Percentiles rank a stretch among this genome's conserved stretches.
phyloP scores from a whole-genome alignment of 495 filamentous ascomycete species.

The Tuber indicum region DNA sequence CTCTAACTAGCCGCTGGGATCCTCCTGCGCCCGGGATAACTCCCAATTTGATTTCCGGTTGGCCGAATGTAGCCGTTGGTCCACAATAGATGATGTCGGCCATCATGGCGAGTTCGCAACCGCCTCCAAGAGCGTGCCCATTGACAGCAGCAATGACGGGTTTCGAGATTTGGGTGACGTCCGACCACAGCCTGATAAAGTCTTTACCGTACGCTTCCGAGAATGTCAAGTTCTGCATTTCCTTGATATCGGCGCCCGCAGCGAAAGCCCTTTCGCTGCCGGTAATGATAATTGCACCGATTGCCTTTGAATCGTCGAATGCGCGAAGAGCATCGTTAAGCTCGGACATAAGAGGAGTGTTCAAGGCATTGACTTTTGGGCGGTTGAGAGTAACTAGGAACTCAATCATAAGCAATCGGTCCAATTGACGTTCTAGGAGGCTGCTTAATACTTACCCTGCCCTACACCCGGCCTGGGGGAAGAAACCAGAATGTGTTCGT shows the following conservation, averaged over 20 bases:
- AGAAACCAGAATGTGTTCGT: slow-evolving; percentile 75
- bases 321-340: slow-evolving; percentile 72
- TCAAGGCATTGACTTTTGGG: slow-evolving; percentile 90
- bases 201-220: slow-evolving; percentile 71
- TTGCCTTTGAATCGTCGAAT: slow-evolving; percentile 54
- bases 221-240: slow-evolving; percentile 91
- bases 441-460: slow-evolving; percentile 57
- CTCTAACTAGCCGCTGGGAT: slow-evolving; percentile 76
- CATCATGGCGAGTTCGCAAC: slow-evolving; percentile 98
- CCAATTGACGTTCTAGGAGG: background rate
- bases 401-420: slow-evolving; percentile 18
- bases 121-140: slow-evolving; percentile 87
- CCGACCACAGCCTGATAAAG: slow-evolving; percentile 93
- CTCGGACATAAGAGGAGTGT: slow-evolving; percentile 76
- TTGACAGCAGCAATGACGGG: slow-evolving; percentile 91
- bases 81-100: slow-evolving; percentile 90
- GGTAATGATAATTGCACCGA: slow-evolving; percentile 76
- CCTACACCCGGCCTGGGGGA: slow-evolving; percentile 81
- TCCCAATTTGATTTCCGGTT: slow-evolving; percentile 93
- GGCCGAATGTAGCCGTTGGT: slow-evolving; percentile 73
- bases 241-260: slow-evolving; percentile 96
- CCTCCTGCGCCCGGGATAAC: slow-evolving; percentile 89
- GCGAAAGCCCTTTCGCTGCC: slow-evolving; percentile 85
- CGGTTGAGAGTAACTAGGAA: slow-evolving; percentile 82
- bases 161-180: slow-evolving; percentile 74